phyloP scores from a whole-genome alignment of 2,329 filamentous ascomycete species.

The Penicillium expansum region DNA sequence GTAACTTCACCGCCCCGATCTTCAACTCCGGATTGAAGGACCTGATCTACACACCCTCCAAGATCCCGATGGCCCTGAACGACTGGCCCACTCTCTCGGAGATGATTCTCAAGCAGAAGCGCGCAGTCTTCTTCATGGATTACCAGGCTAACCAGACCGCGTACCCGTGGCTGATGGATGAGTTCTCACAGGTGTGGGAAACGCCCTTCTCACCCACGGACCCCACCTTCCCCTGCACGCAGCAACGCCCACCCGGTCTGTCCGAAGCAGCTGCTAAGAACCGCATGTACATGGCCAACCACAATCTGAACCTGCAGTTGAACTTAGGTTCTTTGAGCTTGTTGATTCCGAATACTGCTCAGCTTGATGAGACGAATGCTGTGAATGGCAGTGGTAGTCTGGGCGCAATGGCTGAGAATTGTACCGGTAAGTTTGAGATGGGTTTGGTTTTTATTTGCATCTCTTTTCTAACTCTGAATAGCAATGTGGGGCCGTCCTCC shows the following conservation, averaged over 20 bases:
- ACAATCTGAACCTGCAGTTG: constrained; percentile 83
- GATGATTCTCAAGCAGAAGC: constrained; percentile 68
- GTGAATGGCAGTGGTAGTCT: constrained; percentile 64
- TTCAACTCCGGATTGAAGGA: constrained; percentile 67
- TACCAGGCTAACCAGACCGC: constrained; percentile 75
- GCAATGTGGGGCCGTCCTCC: constrained; percentile 64
- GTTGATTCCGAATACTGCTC: constrained; percentile 68
- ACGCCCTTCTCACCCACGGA: constrained; percentile 76
- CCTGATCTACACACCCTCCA: constrained; percentile 70
- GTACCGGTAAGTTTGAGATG: constrained; percentile 45
- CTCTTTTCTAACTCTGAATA: constrained; percentile 33
- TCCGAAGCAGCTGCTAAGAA: constrained; percentile 52
- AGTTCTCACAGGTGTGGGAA: constrained; percentile 89
- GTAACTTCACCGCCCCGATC: constrained; percentile 66
- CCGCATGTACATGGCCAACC: constrained; percentile 79
- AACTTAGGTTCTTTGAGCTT: constrained; percentile 62
- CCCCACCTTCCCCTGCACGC: constrained; percentile 70
- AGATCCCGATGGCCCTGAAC: constrained; percentile 65
- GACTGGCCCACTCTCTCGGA: constrained; percentile 82
- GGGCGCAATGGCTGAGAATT: constrained; percentile 63
- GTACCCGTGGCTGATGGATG: constrained; percentile 80
- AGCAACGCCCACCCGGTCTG: constrained; percentile 72
- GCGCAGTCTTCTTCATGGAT: constrained; percentile 79
- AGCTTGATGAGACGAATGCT: constrained; percentile 71
- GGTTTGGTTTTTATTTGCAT: no score